phyloP scores from a whole-genome alignment of 2,329 filamentous ascomycete genomes.

The Basipetospora chlamydospora region DNA sequence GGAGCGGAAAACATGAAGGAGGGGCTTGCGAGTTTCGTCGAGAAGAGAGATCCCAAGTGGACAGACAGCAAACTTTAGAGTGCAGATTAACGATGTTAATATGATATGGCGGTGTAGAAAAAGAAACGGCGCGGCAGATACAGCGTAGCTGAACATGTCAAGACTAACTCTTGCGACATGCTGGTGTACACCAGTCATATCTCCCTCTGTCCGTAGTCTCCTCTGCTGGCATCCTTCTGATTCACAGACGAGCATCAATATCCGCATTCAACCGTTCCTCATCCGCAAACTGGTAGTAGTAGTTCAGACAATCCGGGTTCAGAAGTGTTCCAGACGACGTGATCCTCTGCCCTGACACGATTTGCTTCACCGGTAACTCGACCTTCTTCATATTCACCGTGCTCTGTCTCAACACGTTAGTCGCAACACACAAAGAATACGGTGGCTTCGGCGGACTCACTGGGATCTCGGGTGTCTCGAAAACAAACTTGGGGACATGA shows the following conservation, averaged over 20 bases:
- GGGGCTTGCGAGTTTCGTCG: slow-evolving; percentile 60
- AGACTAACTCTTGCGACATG: too few relatives aligned
- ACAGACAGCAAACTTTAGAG: slow-evolving; percentile 43
- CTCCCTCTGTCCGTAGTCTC: too few relatives aligned
- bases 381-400: slow-evolving; percentile 81
- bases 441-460: slow-evolving; percentile 30
- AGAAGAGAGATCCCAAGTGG: slow-evolving; percentile 59
- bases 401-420: slow-evolving; percentile 34
- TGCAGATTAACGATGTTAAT: too few relatives aligned
- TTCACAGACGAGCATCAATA: too few relatives aligned
- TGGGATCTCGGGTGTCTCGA: slow-evolving; percentile 69
- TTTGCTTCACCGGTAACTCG: slow-evolving; percentile 71
- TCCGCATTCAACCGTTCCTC: slow-evolving; percentile 17
- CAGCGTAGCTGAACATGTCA: too few relatives aligned
- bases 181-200: too few relatives aligned
- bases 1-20: slow-evolving; percentile 60
- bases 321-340: slow-evolving; percentile 63
- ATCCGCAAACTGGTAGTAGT: slow-evolving; percentile 60
- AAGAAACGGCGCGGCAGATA: too few relatives aligned
- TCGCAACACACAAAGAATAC: background rate
- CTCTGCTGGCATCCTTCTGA: too few relatives aligned
- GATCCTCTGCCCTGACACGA: slow-evolving; percentile 59
- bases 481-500: slow-evolving; percentile 66
- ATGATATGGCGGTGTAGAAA: too few relatives aligned
- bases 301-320: slow-evolving; percentile 63